Evolutionary conservation across 1,284 basidiomycete genomes (phyloP).

Genomic region (Trametes pubescens): DNA sequence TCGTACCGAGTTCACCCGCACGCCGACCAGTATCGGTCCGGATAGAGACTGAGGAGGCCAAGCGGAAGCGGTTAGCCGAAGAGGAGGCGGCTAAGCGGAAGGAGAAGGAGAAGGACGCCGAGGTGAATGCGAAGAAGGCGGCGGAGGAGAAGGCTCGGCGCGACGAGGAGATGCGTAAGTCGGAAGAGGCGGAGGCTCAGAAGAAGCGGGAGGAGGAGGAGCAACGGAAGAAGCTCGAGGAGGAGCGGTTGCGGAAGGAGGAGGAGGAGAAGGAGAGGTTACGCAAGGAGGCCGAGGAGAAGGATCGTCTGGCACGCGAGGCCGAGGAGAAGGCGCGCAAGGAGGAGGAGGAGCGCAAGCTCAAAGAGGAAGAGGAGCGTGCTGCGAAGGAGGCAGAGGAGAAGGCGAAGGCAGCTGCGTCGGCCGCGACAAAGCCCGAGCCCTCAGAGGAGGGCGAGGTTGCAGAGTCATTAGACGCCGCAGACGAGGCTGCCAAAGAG

Average conservation of each 20-base stretch:
- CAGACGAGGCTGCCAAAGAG: slow-evolving; percentile 45
- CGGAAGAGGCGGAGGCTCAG: slow-evolving; percentile 48
- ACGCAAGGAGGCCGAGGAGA: slow-evolving; percentile 45
- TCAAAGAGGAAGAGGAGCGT: slow-evolving; percentile 41
- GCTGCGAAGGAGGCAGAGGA: slow-evolving; percentile 43
- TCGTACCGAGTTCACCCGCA: slow-evolving; percentile 53
- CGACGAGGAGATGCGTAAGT: slow-evolving; percentile 42
- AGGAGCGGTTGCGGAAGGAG: slow-evolving; percentile 44
- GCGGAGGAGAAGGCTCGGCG: slow-evolving; percentile 43
- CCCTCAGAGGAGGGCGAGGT: slow-evolving; percentile 46
- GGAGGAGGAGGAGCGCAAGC: slow-evolving; percentile 49
- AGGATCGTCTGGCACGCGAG: slow-evolving; percentile 41
- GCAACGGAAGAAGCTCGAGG: slow-evolving; percentile 50
- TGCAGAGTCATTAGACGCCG: slow-evolving; percentile 45
- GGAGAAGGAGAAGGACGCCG: slow-evolving; percentile 45
- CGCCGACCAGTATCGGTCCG: slow-evolving; percentile 43
- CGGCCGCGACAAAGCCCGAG: slow-evolving; percentile 44
- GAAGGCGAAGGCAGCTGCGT: slow-evolving; percentile 41
- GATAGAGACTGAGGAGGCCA: slow-evolving; percentile 57
- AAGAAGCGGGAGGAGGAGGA: slow-evolving; percentile 50
- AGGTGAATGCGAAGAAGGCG: slow-evolving; percentile 50
- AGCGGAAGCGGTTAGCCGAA: slow-evolving; percentile 59
- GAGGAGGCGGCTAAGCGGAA: slow-evolving; percentile 54
- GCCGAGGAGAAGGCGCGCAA: slow-evolving; percentile 38
- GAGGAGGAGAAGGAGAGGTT: slow-evolving; percentile 50